Evolutionary conservation across 2,329 filamentous ascomycete species (phyloP).

Genomic region (Westerdykella sp.): DNA sequence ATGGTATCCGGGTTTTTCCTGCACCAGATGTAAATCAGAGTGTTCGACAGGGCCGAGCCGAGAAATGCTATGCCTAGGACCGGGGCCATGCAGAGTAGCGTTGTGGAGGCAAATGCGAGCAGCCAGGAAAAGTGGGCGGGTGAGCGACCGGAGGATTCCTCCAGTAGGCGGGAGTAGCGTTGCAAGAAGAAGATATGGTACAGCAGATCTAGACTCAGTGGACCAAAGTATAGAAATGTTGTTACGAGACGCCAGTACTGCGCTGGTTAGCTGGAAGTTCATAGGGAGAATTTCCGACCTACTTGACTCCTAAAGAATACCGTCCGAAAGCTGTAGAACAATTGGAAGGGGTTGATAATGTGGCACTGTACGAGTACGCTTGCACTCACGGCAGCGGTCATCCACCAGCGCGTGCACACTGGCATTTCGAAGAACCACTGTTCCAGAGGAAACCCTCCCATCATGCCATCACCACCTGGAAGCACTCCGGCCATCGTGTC

Average conservation of each 20-base stretch:
- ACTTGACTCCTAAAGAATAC: slow-evolving; percentile 93
- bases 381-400: slow-evolving; percentile 79
- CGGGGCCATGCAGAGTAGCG: slow-evolving; percentile 75
- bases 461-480: slow-evolving; percentile 38
- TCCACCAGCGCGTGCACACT: slow-evolving; percentile 94
- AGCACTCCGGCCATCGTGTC: slow-evolving; percentile 43
- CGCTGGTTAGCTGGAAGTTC: slow-evolving; percentile 3
- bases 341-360: slow-evolving; percentile 84
- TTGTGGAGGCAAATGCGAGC: slow-evolving; percentile 74
- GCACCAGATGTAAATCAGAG: slow-evolving; percentile 96
- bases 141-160: slow-evolving; percentile 87
- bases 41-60: slow-evolving; percentile 87
- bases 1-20: slow-evolving; percentile 87
- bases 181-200: slow-evolving; percentile 99
- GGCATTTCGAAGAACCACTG: slow-evolving; percentile 99
- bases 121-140: slow-evolving; percentile 95
- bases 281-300: slow-evolving; percentile 23
- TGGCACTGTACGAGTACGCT: slow-evolving; percentile 90
- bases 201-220: slow-evolving; percentile 84
- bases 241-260: slow-evolving; percentile 96
- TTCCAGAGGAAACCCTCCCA: slow-evolving; percentile 70
- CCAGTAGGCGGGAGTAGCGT: slow-evolving; percentile 87
- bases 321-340: slow-evolving; percentile 92
- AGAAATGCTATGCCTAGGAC: slow-evolving; percentile 89
- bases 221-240: slow-evolving; percentile 96